A percentile compares a stretch with the other conserved stretches of the same genome.
Conservation (phyloP, 2,329 filamentous ascomycete genomes). For the Colletotrichum sp. region DNA sequence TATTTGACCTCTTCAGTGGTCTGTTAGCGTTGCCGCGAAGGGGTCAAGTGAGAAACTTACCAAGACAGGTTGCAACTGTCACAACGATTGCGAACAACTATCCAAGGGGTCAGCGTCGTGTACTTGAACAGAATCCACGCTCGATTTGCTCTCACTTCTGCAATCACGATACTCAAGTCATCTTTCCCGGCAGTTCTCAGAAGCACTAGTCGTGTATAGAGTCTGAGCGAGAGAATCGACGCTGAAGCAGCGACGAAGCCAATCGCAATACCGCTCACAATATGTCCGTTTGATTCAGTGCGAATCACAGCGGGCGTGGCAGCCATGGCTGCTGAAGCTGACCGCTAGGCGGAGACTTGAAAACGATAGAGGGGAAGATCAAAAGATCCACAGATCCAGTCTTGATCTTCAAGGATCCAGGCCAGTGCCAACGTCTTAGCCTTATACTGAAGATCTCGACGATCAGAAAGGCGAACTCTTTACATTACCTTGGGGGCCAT, state of each 20-base stretch:
- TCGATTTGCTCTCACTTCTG: constrained; percentile 19
- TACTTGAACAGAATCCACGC: background rate
- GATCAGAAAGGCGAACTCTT: background rate
- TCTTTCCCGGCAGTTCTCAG: constrained; percentile 28
- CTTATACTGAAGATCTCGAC: background rate
- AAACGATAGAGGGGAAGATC: background rate
- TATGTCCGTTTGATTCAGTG: constrained; percentile 23
- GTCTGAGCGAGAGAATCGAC: constrained; percentile 19
- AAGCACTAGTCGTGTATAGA: constrained; percentile 28
- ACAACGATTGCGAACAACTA: constrained; percentile 24
- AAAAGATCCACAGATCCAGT: background rate
- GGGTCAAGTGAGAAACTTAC: background rate
- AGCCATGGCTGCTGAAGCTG: no score
- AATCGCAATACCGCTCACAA: constrained; percentile 25
- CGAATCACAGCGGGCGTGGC: background rate
- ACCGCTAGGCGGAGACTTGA: background rate
- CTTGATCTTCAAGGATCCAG: background rate
- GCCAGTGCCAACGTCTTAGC: background rate
- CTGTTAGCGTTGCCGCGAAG: background rate
- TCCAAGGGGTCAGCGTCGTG: background rate
- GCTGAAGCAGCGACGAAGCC: constrained; percentile 22
- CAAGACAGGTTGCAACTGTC: constrained; percentile 8
- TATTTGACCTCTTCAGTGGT: constrained; percentile 24
- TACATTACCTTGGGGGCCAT: background rate
- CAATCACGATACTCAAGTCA: constrained; percentile 30